Percentiles rank a stretch among this genome's conserved stretches.
Evolutionary conservation across 495 filamentous ascomycete species (phyloP).

Genomic region (Penicilliopsis zonata): DNA sequence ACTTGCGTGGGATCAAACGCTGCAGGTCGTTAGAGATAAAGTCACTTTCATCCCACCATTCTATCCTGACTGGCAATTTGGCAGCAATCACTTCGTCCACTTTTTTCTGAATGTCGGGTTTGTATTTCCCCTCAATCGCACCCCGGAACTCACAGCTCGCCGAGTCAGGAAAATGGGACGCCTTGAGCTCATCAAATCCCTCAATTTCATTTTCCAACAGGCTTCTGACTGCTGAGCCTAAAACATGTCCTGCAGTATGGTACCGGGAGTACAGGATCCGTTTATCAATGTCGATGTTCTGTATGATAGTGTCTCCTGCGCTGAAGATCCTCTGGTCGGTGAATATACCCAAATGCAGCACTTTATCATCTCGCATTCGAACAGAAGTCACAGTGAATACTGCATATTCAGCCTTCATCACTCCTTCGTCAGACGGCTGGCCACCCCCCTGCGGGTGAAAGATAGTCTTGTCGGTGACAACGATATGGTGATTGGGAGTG

Average conservation of each 20-base stretch:
- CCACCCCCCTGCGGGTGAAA: conserved; percentile 58
- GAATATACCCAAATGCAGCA: conserved; percentile 49
- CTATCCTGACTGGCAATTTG: conserved; percentile 41
- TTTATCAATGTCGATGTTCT: conserved; percentile 40
- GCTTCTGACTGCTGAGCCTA: conserved; percentile 44
- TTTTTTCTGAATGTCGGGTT: conserved; percentile 40
- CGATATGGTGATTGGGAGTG: conserved; percentile 29
- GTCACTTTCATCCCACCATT: conserved; percentile 47
- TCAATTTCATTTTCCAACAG: conserved; percentile 35
- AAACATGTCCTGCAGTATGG: conserved; percentile 54
- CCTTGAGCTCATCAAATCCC: conserved; percentile 47
- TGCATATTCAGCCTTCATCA: conserved; percentile 21
- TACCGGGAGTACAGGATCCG: conserved; percentile 44
- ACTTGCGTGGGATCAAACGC: conserved; percentile 3
- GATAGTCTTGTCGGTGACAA: conserved; percentile 49
- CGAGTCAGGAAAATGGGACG: conserved; percentile 49
- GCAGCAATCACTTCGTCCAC: conserved; percentile 38
- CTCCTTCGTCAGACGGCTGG: conserved; percentile 48
- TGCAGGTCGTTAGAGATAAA: conserved; percentile 12
- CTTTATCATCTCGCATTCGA: conserved; percentile 33
- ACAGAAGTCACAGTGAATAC: conserved; percentile 34
- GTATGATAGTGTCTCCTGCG: conserved; percentile 27
- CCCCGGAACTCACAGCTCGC: conserved; percentile 48
- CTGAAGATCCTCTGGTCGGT: conserved; percentile 13
- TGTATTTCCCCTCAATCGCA: conserved; percentile 45